These are phyloP conservation scores for Rhodotorula sp. DNA, from an alignment of 1,284 basidiomycete genomes.

Conservation along the genomic window DNA sequence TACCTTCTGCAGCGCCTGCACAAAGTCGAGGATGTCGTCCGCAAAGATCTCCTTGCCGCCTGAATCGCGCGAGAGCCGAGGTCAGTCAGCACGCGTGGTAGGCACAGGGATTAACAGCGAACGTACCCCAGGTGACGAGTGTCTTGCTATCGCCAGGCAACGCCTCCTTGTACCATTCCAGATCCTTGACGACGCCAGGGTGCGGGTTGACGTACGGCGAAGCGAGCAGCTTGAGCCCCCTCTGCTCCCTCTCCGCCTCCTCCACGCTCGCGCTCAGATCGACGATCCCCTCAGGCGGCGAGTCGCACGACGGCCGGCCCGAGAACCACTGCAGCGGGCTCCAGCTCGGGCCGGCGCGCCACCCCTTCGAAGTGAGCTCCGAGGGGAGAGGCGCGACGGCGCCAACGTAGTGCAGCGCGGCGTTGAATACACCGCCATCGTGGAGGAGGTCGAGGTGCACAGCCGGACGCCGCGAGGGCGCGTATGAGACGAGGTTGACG, in stretches of 20 bases:
- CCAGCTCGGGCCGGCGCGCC: conserved; percentile 12
- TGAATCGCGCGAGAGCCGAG: background rate
- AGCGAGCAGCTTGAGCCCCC: conserved; percentile 11
- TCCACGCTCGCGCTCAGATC: background rate
- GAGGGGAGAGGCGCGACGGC: background rate
- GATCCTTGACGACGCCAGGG: conserved; percentile 10
- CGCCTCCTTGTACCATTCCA: conserved; percentile 21
- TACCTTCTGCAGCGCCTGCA: background rate
- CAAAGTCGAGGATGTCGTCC: conserved; percentile 17
- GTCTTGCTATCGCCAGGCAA: conserved; percentile 17
- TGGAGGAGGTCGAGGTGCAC: conserved; percentile 17
- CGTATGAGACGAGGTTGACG: conserved; percentile 15
- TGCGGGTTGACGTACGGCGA: conserved; percentile 30
- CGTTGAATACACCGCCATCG: conserved; percentile 7
- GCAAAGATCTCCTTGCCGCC: conserved; percentile 30
- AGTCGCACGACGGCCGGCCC: background rate
- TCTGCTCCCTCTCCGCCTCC: background rate
- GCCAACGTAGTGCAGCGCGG: conserved; percentile 17
- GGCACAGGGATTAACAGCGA: background rate
- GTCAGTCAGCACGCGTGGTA: rapidly evolving
- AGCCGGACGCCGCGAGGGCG: background rate
- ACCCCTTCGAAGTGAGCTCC: background rate
- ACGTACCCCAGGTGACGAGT: conserved; percentile 23
- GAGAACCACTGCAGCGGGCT: conserved; percentile 15
- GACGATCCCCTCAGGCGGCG: background rate